Base-by-base conservation (phyloP, 169 alveolate genomes). In the Plasmodium chabaudi region DNA sequence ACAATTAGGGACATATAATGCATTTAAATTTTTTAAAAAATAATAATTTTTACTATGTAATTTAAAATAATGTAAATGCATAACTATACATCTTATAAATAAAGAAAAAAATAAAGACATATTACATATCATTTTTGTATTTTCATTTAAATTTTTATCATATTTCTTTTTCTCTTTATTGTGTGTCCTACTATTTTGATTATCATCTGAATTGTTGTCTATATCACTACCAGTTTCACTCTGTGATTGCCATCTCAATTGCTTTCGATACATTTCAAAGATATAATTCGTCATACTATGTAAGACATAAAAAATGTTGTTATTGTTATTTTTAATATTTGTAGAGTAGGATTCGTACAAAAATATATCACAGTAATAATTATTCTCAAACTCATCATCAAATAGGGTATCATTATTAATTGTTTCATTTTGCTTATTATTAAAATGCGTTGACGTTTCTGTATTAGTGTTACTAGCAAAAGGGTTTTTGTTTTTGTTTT, bases 41-140 rank as follows among this genome's bases (percentile, higher is more conserved):
- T 67, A 82, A 1, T 55, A 1, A 56, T 82, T 67, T 5, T 68
- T 67, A 49, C 53, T 17, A 39, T 82, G 47, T 25, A 82, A 67
- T 15, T 82, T 65, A 67, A 82, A 82, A 56, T 55, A 42, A 4
- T 82, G 79, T 15, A 82, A 44, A 49, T 82, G 90, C 9, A 67
- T 34, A 25, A 46, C 39, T 9, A 82, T 10, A 19, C 25, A 23
- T 53, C 90, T 55, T 17, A 82, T 6, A 60, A 82, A 82, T 39
- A 82, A 15, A 0, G 90, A 82, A 9, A 82, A 47, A 17, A 82
- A 47, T 9, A 82, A 7, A n/a, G 79, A 72, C 90, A 82, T 70
- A 56, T 67, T 42, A 10, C 68, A 67, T 15, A 67, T 51, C 12
- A 55, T 6, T 1, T 59, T 55, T 25, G 42, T 63, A 12, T 60